A percentile compares a stretch with the other conserved stretches of the same genome.
phyloP scores from a whole-genome alignment of 2,329 filamentous ascomycete genomes.

The Periconia digitata region DNA sequence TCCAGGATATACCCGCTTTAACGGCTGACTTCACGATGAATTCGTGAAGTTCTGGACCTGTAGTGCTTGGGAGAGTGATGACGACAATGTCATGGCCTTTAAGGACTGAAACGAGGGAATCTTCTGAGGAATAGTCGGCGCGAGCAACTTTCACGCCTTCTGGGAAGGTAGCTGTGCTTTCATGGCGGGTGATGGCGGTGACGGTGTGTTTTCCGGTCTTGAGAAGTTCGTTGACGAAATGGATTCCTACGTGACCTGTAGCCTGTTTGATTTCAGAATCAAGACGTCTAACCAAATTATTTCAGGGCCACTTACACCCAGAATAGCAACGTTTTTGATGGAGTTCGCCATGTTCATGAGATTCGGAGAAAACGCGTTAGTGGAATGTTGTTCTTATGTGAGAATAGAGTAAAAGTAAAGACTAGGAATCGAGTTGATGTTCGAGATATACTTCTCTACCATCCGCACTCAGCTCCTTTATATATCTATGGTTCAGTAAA shows the following conservation, averaged over 20 bases:
- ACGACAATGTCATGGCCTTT: slow-evolving; percentile 42
- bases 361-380: no score
- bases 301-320: slow-evolving; percentile 41
- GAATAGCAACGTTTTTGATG: slow-evolving; percentile 40
- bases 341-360: no score
- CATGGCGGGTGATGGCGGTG: slow-evolving; percentile 53
- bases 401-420: no score
- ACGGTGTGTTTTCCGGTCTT: slow-evolving; percentile 49
- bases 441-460: no score
- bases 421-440: no score
- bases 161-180: slow-evolving; percentile 47
- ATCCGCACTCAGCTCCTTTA: no score
- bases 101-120: slow-evolving; percentile 39
- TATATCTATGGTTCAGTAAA: no score
- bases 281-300: no score
- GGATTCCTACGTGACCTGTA: slow-evolving; percentile 40
- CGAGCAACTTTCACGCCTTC: slow-evolving; percentile 41
- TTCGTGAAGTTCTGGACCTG: slow-evolving; percentile 20
- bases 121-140: slow-evolving; percentile 54
- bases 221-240: slow-evolving; percentile 42
- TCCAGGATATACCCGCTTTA: slow-evolving; percentile 36
- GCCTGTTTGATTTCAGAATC: no score
- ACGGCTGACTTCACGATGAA: slow-evolving; percentile 33
- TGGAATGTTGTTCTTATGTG: no score
- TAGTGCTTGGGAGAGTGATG: slow-evolving; percentile 35